Evolutionary conservation across 2,329 filamentous ascomycete genomes (phyloP), one percentile per base, ranked within the genome.

Genomic region (Exophiala alcalophila): DNA sequence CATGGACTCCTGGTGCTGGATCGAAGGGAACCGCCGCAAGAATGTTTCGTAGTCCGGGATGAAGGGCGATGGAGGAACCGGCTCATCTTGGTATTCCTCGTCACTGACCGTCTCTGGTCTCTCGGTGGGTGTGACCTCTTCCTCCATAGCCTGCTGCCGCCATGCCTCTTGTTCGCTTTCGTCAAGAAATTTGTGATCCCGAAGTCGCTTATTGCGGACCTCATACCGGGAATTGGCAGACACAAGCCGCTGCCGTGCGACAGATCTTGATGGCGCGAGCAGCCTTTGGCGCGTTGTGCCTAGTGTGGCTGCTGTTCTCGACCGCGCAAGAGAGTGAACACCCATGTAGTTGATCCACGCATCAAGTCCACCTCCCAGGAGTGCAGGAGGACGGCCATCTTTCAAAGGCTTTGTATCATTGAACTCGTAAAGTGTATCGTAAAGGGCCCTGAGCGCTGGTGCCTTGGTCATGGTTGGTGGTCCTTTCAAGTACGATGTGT

Each of bases 291-390:
- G 60, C 57, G 72, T 58, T 8, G 65, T 68, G 3, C 69, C 66
- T 44, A 74, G 66, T 20, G 71, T 60, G 10, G 71, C 68, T 16
- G 73, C 70, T 2, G 78, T 81, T 16, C 72, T 68, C 3, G 78
- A 78, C 15, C 71, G 73, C 33, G 72, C 69, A 34, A 85, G 68
- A 1, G 84, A 81, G 39, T 81, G 75, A 9, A 71, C 67, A 2
- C 92, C 91, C 57, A 95, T 73, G n/a, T 92, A 66, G 57, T 92
- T 83, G 12, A 81, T 69, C 92, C 92, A 98, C 4, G 88, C 86
- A 55, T 90, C 80, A 8, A 98, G 64, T 0, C 92, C 92, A 12
- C 92, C 92, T 38, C 77, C 71, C 1, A 98, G 70, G 21, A 98
- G 72, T 41, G 88, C 85, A 0, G 91, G 90, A 3, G 77, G 74